Evolutionary conservation across 169 alveolate species (phyloP).

Genomic region (Eimeria praecox): DNA sequence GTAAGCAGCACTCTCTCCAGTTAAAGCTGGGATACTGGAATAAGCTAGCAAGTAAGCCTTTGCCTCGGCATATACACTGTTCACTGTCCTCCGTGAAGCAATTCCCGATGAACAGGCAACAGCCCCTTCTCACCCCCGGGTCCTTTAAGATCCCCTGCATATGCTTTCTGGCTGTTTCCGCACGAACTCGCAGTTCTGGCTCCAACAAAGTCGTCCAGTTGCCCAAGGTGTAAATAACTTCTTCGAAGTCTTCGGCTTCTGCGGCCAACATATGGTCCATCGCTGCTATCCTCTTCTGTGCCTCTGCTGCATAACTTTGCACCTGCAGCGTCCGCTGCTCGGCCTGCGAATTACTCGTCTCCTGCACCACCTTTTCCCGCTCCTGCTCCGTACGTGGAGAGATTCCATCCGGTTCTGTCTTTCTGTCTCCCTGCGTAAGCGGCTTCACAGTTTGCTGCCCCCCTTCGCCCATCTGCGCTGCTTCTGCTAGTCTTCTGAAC

Average conservation of each 20-base stretch:
- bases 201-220: conserved; percentile 76
- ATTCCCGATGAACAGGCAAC: neutral
- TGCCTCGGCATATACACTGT: neutral
- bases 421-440: neutral
- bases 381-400: neutral
- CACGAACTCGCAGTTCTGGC: conserved; percentile 63
- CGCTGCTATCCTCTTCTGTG: conserved; percentile 2
- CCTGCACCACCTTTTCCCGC: neutral
- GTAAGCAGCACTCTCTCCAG: neutral
- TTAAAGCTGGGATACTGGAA: neutral
- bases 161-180: conserved; percentile 3
- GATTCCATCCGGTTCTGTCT: neutral
- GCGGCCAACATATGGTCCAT: conserved; percentile 20
- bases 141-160: conserved; percentile 69
- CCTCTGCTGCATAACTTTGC: conserved; percentile 20
- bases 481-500: conserved; percentile 37
- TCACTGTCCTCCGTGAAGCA: neutral
- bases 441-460: neutral
- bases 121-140: conserved; percentile 72
- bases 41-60: neutral
- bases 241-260: conserved; percentile 11
- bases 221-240: conserved; percentile 72
- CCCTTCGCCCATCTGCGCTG: neutral
- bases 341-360: neutral
- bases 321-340: conserved; percentile 11